Percentiles rank a stretch among this genome's conserved stretches.
Evolutionary conservation across 208 protist genomes (phyloP).

Genomic region (Naegleria gruberi): DNA sequence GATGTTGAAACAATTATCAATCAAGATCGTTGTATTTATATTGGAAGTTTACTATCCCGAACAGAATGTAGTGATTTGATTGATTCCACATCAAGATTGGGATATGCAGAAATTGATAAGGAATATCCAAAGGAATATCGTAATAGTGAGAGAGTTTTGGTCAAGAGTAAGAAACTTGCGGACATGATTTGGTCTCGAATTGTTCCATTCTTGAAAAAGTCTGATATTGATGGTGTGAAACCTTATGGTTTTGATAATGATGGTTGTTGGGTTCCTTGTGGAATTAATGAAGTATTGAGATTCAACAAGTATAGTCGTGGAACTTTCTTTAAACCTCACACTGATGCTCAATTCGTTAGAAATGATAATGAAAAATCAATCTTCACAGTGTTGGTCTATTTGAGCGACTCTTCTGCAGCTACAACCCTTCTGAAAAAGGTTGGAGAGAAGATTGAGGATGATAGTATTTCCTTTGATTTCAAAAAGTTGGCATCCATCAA

Average conservation of each 20-base stretch:
- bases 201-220: not conserved
- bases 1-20: not conserved
- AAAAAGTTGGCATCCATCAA: no score
- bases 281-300: constrained; percentile 29
- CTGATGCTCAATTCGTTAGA: constrained; percentile 20
- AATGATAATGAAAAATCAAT: constrained; percentile 24
- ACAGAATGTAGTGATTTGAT: not conserved
- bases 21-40: not conserved
- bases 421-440: constrained; percentile 23
- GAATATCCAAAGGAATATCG: constrained; percentile 30
- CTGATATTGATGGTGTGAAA: not conserved
- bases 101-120: constrained; percentile 13
- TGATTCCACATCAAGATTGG: not conserved
- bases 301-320: constrained; percentile 27
- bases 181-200: constrained; percentile 29
- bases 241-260: constrained; percentile 37
- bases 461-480: no score
- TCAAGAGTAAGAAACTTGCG: constrained; percentile 15
- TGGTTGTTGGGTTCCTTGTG: constrained; percentile 29
- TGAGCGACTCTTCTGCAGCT: constrained; percentile 27
- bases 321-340: constrained; percentile 28
- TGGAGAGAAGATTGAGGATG: no score
- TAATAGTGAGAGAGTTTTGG: constrained; percentile 26
- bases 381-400: constrained; percentile 31
- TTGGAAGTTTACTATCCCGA: not conserved